Evolutionary conservation across 2,329 filamentous ascomycete genomes (phyloP).

Genomic region (Talaromyces verruculosus): DNA sequence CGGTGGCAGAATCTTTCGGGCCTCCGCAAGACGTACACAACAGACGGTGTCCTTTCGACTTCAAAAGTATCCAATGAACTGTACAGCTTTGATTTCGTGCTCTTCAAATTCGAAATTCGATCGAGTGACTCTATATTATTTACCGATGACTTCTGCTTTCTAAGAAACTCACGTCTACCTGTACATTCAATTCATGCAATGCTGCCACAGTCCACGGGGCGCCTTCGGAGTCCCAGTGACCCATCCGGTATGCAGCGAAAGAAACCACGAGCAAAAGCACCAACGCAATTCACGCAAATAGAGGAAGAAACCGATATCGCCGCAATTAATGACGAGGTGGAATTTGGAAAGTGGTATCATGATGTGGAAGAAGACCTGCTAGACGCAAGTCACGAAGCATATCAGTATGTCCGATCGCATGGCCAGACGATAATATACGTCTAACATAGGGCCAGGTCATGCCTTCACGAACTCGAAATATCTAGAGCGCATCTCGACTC

Average conservation of each 20-base stretch:
- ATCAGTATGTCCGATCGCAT: constrained; percentile 59
- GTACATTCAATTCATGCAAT: constrained; percentile 24
- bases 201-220: constrained; percentile 33
- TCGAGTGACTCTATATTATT: not conserved
- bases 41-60: constrained; percentile 15
- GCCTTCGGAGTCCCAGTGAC: constrained; percentile 40
- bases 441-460: constrained; percentile 55
- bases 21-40: constrained; percentile 26
- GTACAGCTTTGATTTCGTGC: not conserved
- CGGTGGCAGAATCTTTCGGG: constrained; percentile 37
- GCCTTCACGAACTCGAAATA: constrained; percentile 75
- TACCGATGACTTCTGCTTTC: not conserved
- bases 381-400: constrained; percentile 80
- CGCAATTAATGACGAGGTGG: constrained; percentile 57
- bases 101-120: not conserved
- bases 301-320: constrained; percentile 23
- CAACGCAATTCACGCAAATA: constrained; percentile 8
- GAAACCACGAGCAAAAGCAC: constrained; percentile 26
- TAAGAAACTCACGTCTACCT: not conserved
- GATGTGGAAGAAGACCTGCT: constrained; percentile 66
- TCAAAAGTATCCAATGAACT: constrained; percentile 3
- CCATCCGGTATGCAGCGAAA: constrained; percentile 24
- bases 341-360: constrained; percentile 60
- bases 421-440: not conserved
- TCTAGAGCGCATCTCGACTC: constrained; percentile 79